Evolutionary conservation across 306 rosid species (phyloP), one percentile per base, ranked within the genome.

Genomic region (Erythrophleum fordii): DNA sequence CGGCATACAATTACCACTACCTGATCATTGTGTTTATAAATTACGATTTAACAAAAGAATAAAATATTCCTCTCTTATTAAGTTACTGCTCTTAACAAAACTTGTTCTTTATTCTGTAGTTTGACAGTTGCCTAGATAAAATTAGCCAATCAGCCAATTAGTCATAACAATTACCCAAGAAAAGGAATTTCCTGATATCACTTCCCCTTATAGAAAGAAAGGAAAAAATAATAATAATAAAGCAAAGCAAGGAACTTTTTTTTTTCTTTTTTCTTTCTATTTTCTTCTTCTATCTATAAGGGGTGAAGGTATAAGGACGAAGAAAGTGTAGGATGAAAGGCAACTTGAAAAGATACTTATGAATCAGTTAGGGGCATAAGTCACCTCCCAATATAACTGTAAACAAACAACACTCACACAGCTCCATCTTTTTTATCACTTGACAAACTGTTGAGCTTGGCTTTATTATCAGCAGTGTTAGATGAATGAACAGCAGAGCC

Each of bases 401-500:
- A 13, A 87, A 75, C 22, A 53, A 75, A 73, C 66, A 85, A 82
- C 77, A 83, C 85, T 62, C 84, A 93, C 97, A 69, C 76, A 8
- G 81, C 74, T 77, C 75, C 84, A 35, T 67, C 85, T 72, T 66
- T 84, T 17, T 56, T 45, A 74, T 78, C 80, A 58, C 46, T 77
- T 14, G 92, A 35, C 67, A 83, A 78, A 29, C 46, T 37, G 0
- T 83, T 56, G 64, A 94, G 97, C 87, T 94, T 94, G 74, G 75
- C 88, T 73, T 88, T 84, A 60, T 92, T 89, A 86, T 94, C 98
- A 76, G 92, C 85, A 58, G 90, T 86, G 82, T 94, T 94, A 77
- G 98, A 94, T 73, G 97, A 82, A 87, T 94, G 97, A 78, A 94
- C 93, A 75, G 88, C 88, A 75, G 94, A 89, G 56, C 97, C 98